Base-by-base conservation (phyloP, 805 yeast species). In the Candida nitratophila region DNA sequence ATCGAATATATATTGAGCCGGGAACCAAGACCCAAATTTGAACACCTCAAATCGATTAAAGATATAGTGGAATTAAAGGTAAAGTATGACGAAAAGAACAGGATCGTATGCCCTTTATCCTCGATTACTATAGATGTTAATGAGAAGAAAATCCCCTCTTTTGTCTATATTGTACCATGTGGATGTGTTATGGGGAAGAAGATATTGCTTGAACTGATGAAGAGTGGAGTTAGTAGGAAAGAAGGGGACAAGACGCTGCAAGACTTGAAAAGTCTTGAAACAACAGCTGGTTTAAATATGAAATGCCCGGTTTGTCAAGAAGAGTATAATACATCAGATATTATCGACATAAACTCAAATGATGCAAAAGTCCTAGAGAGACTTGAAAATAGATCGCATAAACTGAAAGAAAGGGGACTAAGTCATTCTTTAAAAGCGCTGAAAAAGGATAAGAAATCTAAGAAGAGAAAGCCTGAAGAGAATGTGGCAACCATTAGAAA, bases 1-100 rank as follows among this genome's bases (percentile, higher is more conserved):
- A 54, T 88, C 7, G 82, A 82, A 52, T 69, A 72, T 56, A 56
- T 88, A 4, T 50, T 84, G 2, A 63, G 66, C 12, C 57, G 58
- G 33, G 64, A 62, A 21, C 53, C 11, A 10, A 21, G n/a, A 14
- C 49, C 31, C 12, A 36, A 26, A 6, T 51, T 55, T 17, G 42
- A 51, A 3, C 73, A 72, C 50, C 64, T 77, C 16, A 39, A 41
- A 19, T 47, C 52, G 5, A 4, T 7, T 22, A 31, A 17, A 19
- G 36, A 31, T 29, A n/a, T 39, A 31, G 36, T 39, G 15, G 40
- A 22, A n/a, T 4, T 34, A 24, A 40, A 22, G 20, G 21, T 30
- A 17, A 37, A 17, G 10, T 33, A 32, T 15, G 47, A 54, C 2
- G 46, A 49, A 4, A 48, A 51, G 8, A 47, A 45, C 3, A 46